phyloP scores from a whole-genome alignment of 805 yeast species.

The Suhomyces prunicola region DNA sequence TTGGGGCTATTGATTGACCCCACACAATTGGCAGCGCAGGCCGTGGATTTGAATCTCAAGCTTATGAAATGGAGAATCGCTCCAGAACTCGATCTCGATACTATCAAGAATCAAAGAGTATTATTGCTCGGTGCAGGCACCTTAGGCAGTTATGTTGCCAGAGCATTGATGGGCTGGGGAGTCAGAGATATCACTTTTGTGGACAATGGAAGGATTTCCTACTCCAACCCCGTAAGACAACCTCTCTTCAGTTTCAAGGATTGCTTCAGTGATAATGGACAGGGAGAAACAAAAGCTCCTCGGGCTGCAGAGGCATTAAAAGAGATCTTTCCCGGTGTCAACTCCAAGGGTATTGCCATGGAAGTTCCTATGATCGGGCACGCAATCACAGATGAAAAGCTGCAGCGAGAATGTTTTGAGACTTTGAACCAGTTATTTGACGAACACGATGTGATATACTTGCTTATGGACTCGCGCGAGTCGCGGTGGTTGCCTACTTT shows the following conservation, averaged over 20 bases:
- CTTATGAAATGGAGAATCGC: constrained; percentile 96
- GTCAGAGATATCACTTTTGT: constrained; percentile 81
- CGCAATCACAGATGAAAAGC: constrained; percentile 57
- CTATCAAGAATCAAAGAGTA: constrained; percentile 57
- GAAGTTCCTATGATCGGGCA: constrained; percentile 98
- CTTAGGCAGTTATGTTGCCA: constrained; percentile 84
- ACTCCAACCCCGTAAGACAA: constrained; percentile 94
- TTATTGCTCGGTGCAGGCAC: constrained; percentile 95
- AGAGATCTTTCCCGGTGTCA: constrained; percentile 75
- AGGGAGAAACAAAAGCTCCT: constrained; percentile 70
- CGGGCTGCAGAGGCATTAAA: constrained; percentile 73
- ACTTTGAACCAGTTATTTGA: constrained; percentile 51
- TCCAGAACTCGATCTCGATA: constrained; percentile 72
- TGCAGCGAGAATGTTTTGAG: constrained; percentile 50
- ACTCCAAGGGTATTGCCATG: constrained; percentile 56
- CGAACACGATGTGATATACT: constrained; percentile 71
- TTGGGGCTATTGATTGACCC: constrained; percentile 82
- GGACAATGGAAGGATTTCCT: constrained; percentile 85
- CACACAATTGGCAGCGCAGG: constrained; percentile 76
- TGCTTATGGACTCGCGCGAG: constrained; percentile 92
- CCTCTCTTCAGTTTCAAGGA: constrained; percentile 83
- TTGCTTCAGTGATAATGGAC: constrained; percentile 59
- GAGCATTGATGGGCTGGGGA: constrained; percentile 94
- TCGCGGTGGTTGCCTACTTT: constrained; percentile 97
- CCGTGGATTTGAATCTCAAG: constrained; percentile 85